Base-by-base conservation (phyloP, 805 yeast genomes). In the Schwanniomyces occidentalis region DNA sequence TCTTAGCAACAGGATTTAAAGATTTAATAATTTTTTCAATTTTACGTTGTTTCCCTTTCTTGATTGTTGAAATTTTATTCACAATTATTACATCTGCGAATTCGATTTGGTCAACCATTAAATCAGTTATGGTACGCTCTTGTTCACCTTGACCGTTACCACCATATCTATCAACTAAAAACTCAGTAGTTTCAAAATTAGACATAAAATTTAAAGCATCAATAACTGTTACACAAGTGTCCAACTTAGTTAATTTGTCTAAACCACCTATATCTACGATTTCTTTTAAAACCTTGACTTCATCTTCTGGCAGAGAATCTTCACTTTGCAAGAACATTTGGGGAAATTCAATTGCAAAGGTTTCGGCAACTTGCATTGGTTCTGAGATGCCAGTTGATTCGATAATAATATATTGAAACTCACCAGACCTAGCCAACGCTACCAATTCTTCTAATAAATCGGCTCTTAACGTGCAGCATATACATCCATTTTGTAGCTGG, bases 331-430 rank as follows among this genome's bases (percentile, higher is more conserved):
- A 41, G 35, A 68, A 42, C 24, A 59, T 45, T 12, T 60, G 54
- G 5, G 71, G 52, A 40, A 69, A 71, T 38, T 71, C 73, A 8
- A 54, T 51, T 4, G 73, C 61, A 40, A 71, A 71, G 3, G 75
- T 71, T 43, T 71, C 75, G 0, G 76, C 76, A 12, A 71, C 73
- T 43, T 70, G 74, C 73, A 69, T 67, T 18, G 76, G 75, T 44
- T 71, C 76, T 14, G 71, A 62, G 16, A 71, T 65, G 18, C 76
- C 76, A 4, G 75, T 67, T 6, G 70, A 60, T 44, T 71, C 76
- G 25, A 71, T 71, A 6, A 71, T 52, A 27, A 71, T 64, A 41
- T 71, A 70, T 27, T 71, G 62, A 29, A 62, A 66, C 21, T 54
- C 56, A 8, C 62, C 64, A 6, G 48, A 38, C 18, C 51, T 52